Evolutionary conservation across 2,329 filamentous ascomycete genomes (phyloP), one percentile per base, ranked within the genome.

Genomic region (Biscogniauxia mediterranea): DNA sequence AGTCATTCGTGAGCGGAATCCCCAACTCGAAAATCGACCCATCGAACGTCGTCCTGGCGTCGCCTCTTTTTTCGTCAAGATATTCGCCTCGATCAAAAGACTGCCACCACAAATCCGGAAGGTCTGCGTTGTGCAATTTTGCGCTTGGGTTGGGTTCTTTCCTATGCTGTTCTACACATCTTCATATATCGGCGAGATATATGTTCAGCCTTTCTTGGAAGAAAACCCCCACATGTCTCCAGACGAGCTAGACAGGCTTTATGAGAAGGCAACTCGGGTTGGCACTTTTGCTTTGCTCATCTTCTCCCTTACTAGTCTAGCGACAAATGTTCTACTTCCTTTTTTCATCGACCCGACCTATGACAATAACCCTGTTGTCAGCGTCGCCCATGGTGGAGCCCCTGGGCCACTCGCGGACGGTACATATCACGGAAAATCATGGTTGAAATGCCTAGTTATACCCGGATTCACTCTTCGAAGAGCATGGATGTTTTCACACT

Each of bases 91-190:
- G 0, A 90, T 97, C 65, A 86, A 84, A 69, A 85, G 88, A 49
- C 81, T 98, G 6, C 93, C 94, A 0, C 88, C 89, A 0, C 93
- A 96, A 75, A 92, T 95, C 66, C 84, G 84, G 64, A 89, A 86
- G 65, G 92, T 97, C 46, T 97, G 93, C 72, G 79, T 88, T 66
- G 89, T 93, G 0, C 91, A 95, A 73, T 87, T 94, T 68, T 93
- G 89, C 63, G 92, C 92, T 5, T 98, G 93, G 93, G 88, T 97
- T 60, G 94, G 92, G 57, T 97, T 94, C 86, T 98, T 97, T 70
- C 93, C 93, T 0, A 93, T 97, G 75, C 83, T 98, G 2, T 97
- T 96, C 78, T 98, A 98, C 79, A 92, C 92, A 5, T 96, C 93
- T 1, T 96, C 92, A 19, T 98, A 95, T 75, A 90, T 97, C 68